A percentile compares a stretch with the other conserved stretches of the same genome.
phyloP scores from a whole-genome alignment of 768 basidiomycete species.

The Jaapia argillacea region DNA sequence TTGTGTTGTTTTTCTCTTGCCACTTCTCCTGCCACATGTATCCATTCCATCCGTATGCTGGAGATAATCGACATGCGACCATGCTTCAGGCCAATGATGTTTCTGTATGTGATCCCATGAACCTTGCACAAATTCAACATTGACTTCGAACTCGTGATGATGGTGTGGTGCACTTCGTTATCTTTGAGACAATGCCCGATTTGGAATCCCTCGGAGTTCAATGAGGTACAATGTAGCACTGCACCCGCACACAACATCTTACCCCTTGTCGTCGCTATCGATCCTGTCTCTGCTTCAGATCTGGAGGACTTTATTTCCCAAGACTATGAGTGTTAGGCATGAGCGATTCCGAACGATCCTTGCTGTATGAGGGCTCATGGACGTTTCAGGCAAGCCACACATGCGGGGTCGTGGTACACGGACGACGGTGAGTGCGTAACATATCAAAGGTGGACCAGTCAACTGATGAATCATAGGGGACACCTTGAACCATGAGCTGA shows the following conservation, averaged over 20 bases:
- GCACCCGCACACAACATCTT: too few relatives aligned
- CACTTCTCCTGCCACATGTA: slow-evolving; percentile 38
- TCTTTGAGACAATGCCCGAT: too few relatives aligned
- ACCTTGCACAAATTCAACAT: background rate
- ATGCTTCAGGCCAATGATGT: slow-evolving; percentile 29
- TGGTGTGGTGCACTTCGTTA: too few relatives aligned
- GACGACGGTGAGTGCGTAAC: slow-evolving; percentile 37
- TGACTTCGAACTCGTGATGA: too few relatives aligned
- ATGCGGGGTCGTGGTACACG: slow-evolving; percentile 90
- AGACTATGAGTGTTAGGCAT: background rate
- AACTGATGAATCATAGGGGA: slow-evolving; percentile 28
- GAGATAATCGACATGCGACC: slow-evolving; percentile 37
- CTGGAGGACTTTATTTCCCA: background rate
- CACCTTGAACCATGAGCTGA: slow-evolving; percentile 52
- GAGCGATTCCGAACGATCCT: background rate
- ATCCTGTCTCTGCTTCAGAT: too few relatives aligned
- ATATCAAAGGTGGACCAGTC: background rate
- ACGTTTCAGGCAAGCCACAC: slow-evolving; percentile 53
- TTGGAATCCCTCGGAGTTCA: too few relatives aligned
- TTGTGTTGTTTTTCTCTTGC: slow-evolving; percentile 21
- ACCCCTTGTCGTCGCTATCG: too few relatives aligned
- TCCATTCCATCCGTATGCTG: slow-evolving; percentile 35
- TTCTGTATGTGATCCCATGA: slow-evolving; percentile 1
- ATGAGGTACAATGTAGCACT: too few relatives aligned
- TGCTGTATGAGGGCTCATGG: background rate